phyloP scores from a whole-genome alignment of 371 early-diverging fungal genomes.

The Capniomyces stellatus region DNA sequence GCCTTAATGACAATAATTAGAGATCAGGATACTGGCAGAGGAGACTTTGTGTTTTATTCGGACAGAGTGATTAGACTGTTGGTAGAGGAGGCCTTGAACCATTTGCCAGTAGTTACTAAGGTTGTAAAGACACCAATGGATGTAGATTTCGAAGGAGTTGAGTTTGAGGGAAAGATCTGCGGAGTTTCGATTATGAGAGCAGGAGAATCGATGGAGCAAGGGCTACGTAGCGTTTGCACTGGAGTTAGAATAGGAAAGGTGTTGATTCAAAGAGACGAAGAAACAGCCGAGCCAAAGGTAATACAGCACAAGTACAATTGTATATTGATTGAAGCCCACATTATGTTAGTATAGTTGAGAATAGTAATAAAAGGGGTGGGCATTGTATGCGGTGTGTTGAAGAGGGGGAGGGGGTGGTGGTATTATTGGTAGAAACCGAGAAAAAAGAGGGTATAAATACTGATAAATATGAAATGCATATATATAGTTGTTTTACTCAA shows the following conservation, averaged over 20 bases:
- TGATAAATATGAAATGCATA: too few species aligned
- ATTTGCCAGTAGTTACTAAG: conserved; percentile 67
- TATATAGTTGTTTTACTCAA: conserved; percentile 69
- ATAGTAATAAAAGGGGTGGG: too few species aligned
- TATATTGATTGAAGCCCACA: too few species aligned
- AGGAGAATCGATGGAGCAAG: conserved; percentile 86
- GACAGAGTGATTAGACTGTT: conserved; percentile 81
- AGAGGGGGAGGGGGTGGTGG: too few species aligned
- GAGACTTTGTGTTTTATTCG: conserved; percentile 84
- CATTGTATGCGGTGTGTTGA: too few species aligned
- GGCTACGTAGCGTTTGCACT: conserved; percentile 74
- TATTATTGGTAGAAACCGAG: too few species aligned
- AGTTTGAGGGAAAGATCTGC: conserved; percentile 76
- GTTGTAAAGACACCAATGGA: conserved; percentile 61
- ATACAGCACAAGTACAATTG: too few species aligned
- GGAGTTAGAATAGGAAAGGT: conserved; percentile 87
- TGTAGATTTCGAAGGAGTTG: conserved; percentile 47
- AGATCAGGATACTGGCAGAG: conserved; percentile 51
- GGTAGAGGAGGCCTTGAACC: conserved; percentile 84
- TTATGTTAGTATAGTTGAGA: too few species aligned
- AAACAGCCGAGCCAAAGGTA: conserved; percentile 76
- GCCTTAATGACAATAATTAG: conserved; percentile 75
- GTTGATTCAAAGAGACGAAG: conserved; percentile 85
- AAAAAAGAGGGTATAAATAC: too few species aligned
- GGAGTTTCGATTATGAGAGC: conserved; percentile 92